Evolutionary conservation across 495 filamentous ascomycete species (phyloP).

Genomic region (Cenococcum geophilum): DNA sequence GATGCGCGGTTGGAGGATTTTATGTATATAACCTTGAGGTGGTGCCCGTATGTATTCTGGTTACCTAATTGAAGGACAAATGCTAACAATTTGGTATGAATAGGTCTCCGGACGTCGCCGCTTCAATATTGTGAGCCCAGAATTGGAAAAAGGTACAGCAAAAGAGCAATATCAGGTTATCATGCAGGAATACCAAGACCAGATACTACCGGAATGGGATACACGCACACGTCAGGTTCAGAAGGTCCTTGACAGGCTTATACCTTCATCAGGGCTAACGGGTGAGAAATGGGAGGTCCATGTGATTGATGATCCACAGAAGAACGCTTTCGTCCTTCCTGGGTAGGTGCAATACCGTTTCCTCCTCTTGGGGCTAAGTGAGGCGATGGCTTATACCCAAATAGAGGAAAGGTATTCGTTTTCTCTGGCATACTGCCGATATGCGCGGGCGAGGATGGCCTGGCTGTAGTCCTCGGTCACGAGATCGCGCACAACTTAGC

Average conservation of each 20-base stretch:
- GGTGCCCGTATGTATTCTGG: slow-evolving; percentile 52
- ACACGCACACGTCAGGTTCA: slow-evolving; percentile 52
- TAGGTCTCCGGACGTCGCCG: slow-evolving; percentile 63
- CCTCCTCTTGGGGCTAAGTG: neutral
- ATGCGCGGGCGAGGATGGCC: slow-evolving; percentile 61
- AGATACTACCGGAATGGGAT: slow-evolving; percentile 50
- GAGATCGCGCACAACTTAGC: slow-evolving; percentile 93
- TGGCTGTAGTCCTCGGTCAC: slow-evolving; percentile 83
- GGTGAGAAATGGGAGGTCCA: slow-evolving; percentile 71
- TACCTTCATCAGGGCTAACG: slow-evolving; percentile 60
- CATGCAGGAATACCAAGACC: slow-evolving; percentile 37
- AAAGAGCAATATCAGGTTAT: slow-evolving; percentile 35
- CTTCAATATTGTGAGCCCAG: slow-evolving; percentile 67
- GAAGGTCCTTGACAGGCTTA: slow-evolving; percentile 62
- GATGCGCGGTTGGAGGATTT: slow-evolving; percentile 43
- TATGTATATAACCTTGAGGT: slow-evolving; percentile 70
- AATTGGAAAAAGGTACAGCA: slow-evolving; percentile 47
- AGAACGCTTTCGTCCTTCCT: slow-evolving; percentile 87
- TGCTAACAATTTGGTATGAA: neutral
- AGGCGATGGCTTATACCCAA: slow-evolving; percentile 1
- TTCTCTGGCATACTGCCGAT: slow-evolving; percentile 73
- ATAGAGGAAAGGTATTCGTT: slow-evolving; percentile 83
- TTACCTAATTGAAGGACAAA: neutral
- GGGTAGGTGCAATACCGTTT: slow-evolving; percentile 39
- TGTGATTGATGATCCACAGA: slow-evolving; percentile 65